Evolutionary conservation across 106 monocot species (phyloP), one percentile per base, ranked within the genome.

Genomic region (Dendrobium chrysotoxum): DNA sequence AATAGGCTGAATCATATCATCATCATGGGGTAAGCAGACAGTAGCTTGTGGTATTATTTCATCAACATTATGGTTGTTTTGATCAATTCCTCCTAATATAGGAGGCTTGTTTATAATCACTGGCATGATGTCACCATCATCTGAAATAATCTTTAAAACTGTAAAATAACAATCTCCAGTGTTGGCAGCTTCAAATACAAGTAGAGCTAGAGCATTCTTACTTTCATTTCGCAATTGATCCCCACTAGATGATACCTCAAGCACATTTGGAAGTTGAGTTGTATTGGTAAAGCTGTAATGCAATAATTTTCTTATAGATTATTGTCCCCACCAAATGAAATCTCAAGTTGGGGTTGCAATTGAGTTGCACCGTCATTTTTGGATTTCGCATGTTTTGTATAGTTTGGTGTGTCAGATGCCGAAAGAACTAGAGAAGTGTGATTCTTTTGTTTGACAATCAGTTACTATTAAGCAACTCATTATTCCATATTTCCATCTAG

Each of bases 291-390:
- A 72, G 39, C 39, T 18, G 72, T 25, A 40, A 18, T 39, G 38
- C 39, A 30, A 9, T 38, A 31, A 35, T 71, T 28, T 13, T 35
- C 31, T 35, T 74, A 41, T 21, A 42, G 21, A 35, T 71, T 71
- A 31, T 74, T 1, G 23, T 74, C 74, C 21, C 41, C 74, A 41
- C 41, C 39, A 74, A 42, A 74, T 74, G 74, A 74, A 23, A 74
- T 21, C 17, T 74, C 41, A 74, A 74, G 74, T 41, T 74, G 39
- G 6, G 74, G 41, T 71, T 28, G 71, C 3, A 74, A n/a, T 74
- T 20, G 41, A 74, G 40, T 41, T 42, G 40, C 41, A 68, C 68
- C 68, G 3, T 7, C 68, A 68, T 28, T 28, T 68, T 26, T 68
- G 7, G 30, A 68, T 26, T 68, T 28, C 7, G 26, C 28, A 68